phyloP scores from a whole-genome alignment of 768 basidiomycete genomes.

The Leucosporidium yakuticum region DNA sequence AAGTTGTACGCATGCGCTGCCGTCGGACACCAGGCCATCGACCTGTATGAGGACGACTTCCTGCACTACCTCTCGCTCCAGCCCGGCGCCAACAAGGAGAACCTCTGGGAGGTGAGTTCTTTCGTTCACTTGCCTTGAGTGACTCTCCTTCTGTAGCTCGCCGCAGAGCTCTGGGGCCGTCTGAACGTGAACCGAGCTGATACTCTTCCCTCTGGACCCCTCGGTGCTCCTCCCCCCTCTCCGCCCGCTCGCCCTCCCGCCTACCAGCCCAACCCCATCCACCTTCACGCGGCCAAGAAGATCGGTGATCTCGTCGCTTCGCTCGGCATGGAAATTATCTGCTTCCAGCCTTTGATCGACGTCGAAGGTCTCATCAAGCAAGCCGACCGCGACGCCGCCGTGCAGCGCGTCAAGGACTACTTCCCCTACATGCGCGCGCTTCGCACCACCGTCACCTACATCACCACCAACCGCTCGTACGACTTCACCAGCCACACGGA shows the following conservation, averaged over 20 bases:
- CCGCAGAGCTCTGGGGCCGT: too few species aligned
- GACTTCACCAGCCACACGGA: background rate
- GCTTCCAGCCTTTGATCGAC: slow-evolving; percentile 16
- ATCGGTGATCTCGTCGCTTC: slow-evolving; percentile 11
- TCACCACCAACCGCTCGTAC: slow-evolving; percentile 12
- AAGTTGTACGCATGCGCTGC: slow-evolving; percentile 14
- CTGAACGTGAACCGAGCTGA: background rate
- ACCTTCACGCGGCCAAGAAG: slow-evolving; percentile 5
- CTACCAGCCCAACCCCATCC: background rate
- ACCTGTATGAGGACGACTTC: slow-evolving; percentile 22
- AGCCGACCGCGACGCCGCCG: slow-evolving; percentile 3
- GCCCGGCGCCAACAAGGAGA: slow-evolving; percentile 11
- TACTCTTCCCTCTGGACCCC: background rate
- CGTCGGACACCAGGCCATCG: slow-evolving; percentile 10
- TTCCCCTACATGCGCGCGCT: slow-evolving; percentile 14
- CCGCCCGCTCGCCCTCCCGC: background rate
- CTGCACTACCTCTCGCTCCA: slow-evolving; percentile 13
- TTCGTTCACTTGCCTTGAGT: background rate
- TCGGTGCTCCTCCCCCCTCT: background rate
- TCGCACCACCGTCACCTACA: slow-evolving; percentile 5
- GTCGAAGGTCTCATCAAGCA: slow-evolving; percentile 10
- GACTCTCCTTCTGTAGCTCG: background rate
- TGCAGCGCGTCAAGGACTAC: slow-evolving; percentile 12
- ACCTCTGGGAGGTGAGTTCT: slow-evolving; percentile 8
- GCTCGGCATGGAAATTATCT: slow-evolving; percentile 17